Conservation (phyloP, 2,329 filamentous ascomycete genomes). For the Xylariaceae sp. region DNA sequence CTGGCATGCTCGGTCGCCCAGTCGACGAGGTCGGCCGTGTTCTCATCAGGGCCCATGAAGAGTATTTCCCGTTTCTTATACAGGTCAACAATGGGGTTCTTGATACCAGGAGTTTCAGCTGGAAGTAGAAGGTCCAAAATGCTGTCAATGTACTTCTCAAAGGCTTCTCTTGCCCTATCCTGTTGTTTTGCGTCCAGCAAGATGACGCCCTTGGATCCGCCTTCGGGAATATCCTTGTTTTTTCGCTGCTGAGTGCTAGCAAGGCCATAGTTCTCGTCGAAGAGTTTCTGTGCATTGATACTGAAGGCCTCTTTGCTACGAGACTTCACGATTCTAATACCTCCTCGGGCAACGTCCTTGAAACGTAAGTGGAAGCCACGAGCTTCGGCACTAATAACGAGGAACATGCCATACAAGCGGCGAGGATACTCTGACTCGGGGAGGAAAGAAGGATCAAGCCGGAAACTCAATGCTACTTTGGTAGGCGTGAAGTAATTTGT, state of each 20-base stretch:
- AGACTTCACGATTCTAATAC: slow-evolving; percentile 98
- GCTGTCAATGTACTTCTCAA: slow-evolving; percentile 99
- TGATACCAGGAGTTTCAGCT: slow-evolving; percentile 90
- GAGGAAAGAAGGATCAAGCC: slow-evolving; percentile 82
- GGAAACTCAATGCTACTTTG: slow-evolving; percentile 96
- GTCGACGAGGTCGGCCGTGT: slow-evolving; percentile 93
- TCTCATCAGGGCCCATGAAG: slow-evolving; percentile 98
- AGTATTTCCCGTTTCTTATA: slow-evolving; percentile 95
- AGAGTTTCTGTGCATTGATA: slow-evolving; percentile 93
- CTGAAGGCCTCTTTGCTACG: slow-evolving; percentile 92
- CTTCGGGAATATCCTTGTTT: slow-evolving; percentile 99
- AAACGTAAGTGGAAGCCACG: slow-evolving; percentile 97
- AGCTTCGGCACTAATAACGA: slow-evolving; percentile 95
- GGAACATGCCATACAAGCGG: slow-evolving; percentile 95
- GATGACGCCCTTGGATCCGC: slow-evolving; percentile 96
- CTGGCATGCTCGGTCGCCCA: slow-evolving; percentile 98
- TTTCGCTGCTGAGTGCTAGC: slow-evolving; percentile 98
- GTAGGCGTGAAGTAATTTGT: slow-evolving; percentile 97
- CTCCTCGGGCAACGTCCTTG: slow-evolving; percentile 92
- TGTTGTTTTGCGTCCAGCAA: slow-evolving; percentile 91
- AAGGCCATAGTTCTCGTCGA: slow-evolving; percentile 98
- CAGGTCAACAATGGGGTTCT: slow-evolving; percentile 95
- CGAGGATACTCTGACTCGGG: slow-evolving; percentile 90
- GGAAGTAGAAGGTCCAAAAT: slow-evolving; percentile 92
- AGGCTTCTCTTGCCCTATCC: slow-evolving; percentile 85